These are phyloP conservation scores for Podosphaera xanthii DNA, from an alignment of 2,329 filamentous ascomycete genomes.

Conservation along the genomic window DNA sequence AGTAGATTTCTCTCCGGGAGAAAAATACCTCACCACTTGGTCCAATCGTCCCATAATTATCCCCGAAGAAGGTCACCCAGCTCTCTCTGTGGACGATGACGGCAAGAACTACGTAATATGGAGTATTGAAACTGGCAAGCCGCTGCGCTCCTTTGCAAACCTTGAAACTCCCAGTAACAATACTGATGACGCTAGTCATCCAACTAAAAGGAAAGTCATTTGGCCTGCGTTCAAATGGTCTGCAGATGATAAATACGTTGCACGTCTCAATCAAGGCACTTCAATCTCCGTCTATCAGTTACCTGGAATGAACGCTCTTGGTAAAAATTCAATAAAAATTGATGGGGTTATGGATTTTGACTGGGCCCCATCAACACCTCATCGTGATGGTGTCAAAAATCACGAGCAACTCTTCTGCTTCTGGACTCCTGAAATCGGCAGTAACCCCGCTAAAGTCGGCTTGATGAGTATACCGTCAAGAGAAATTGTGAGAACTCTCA, in stretches of 20 bases:
- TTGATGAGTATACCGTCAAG: conserved; percentile 93
- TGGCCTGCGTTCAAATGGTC: conserved; percentile 99
- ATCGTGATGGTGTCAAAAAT: conserved; percentile 64
- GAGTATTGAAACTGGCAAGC: conserved; percentile 78
- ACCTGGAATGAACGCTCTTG: conserved; percentile 69
- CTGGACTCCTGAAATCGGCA: conserved; percentile 96
- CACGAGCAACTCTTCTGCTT: conserved; percentile 96
- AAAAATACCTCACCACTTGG: conserved; percentile 92
- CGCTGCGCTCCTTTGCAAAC: conserved; percentile 80
- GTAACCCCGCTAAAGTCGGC: conserved; percentile 90
- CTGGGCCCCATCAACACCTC: conserved; percentile 70
- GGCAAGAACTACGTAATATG: conserved; percentile 99
- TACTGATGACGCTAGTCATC: conserved; percentile 36
- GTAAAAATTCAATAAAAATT: conserved; percentile 85
- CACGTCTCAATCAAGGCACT: conserved; percentile 66
- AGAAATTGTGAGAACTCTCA: conserved; percentile 79
- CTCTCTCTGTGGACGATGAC: conserved; percentile 77
- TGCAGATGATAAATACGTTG: conserved; percentile 88
- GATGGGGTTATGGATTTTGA: conserved; percentile 96
- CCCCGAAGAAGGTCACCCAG: conserved; percentile 63
- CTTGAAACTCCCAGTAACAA: conserved; percentile 50
- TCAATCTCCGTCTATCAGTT: conserved; percentile 83
- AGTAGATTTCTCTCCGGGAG: conserved; percentile 80
- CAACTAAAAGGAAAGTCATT: conserved; percentile 73
- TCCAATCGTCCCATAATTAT: conserved; percentile 84